Conservation (phyloP, 345 rosid genomes). For the Carallia brachiata region DNA sequence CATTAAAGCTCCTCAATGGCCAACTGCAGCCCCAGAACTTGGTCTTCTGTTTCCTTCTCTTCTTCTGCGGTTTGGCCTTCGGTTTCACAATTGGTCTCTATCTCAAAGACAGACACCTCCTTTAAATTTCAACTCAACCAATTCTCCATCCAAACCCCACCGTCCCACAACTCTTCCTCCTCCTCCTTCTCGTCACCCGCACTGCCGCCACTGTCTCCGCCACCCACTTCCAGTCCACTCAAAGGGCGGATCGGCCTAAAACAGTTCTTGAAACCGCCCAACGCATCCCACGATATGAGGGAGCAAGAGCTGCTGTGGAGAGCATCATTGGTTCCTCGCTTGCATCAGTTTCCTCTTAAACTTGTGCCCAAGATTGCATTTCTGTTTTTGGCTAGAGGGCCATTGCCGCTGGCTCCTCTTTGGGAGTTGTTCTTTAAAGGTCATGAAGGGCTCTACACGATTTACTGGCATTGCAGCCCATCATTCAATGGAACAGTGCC, state of each 20-base stretch:
- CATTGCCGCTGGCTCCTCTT: slow-evolving; percentile 20
- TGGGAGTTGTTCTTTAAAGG: slow-evolving; percentile 30
- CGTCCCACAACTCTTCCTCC: slow-evolving; percentile 4
- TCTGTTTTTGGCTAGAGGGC: slow-evolving; percentile 15
- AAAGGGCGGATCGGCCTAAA: neutral
- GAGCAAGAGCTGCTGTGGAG: slow-evolving; percentile 26
- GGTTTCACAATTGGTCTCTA: slow-evolving; percentile 55
- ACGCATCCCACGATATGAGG: slow-evolving; percentile 16
- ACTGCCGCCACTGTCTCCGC: neutral
- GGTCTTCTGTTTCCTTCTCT: slow-evolving; percentile 44
- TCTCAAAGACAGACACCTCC: slow-evolving; percentile 35
- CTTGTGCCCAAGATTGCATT: slow-evolving; percentile 20
- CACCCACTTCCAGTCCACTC: neutral
- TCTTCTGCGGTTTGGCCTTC: slow-evolving; percentile 50
- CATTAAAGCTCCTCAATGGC: slow-evolving; percentile 4
- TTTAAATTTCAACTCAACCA: slow-evolving; percentile 37
- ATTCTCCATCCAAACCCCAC: neutral
- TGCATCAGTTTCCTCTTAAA: slow-evolving; percentile 5
- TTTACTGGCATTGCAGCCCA: slow-evolving; percentile 19
- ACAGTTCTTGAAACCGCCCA: slow-evolving; percentile 7
- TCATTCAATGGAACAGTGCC: slow-evolving; percentile 13
- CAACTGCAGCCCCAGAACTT: slow-evolving; percentile 38
- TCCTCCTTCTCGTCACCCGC: neutral
- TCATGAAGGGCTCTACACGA: slow-evolving; percentile 16
- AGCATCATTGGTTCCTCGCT: slow-evolving; percentile 23